Evolutionary conservation across 208 protist species (phyloP).

Genomic region (Angomonas deanei): DNA sequence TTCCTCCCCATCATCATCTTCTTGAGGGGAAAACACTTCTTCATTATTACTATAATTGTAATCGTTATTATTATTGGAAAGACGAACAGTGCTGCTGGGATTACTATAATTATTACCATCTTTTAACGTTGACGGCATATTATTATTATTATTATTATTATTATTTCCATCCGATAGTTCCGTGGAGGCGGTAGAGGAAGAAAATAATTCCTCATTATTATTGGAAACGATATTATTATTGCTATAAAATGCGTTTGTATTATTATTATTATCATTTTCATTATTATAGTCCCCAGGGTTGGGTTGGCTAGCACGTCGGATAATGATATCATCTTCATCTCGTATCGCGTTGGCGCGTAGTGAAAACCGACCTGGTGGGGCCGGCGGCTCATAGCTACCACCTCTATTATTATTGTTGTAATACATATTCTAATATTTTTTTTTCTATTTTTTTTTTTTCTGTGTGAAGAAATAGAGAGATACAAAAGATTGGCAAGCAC

Average conservation of each 20-base stretch:
- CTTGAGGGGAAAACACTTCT: not conserved
- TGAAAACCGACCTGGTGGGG: not conserved
- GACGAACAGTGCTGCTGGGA: not conserved
- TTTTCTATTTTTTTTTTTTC: not conserved
- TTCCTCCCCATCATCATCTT: too few relatives aligned
- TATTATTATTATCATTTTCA: conserved; percentile 2
- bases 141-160: conserved; percentile 4
- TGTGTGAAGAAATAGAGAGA: not conserved
- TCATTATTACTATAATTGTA: not conserved
- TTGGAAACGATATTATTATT: too few relatives aligned
- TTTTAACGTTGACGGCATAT: not conserved
- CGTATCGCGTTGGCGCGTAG: not conserved
- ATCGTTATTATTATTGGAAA: not conserved
- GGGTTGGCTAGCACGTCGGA: not conserved
- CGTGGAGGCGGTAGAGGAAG: not conserved
- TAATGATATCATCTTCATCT: not conserved
- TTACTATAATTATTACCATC: not conserved
- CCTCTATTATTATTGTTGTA: too few relatives aligned
- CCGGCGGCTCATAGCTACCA: too few relatives aligned
- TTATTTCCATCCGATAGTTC: not conserved
- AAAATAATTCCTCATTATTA: conserved; percentile 1
- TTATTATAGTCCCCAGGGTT: not conserved
- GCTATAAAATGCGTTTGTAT: not conserved
- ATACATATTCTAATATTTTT: too few relatives aligned
- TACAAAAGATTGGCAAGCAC: too few relatives aligned